phyloP scores from a whole-genome alignment of 768 basidiomycete species.

The Lanmaoa rubissima region DNA sequence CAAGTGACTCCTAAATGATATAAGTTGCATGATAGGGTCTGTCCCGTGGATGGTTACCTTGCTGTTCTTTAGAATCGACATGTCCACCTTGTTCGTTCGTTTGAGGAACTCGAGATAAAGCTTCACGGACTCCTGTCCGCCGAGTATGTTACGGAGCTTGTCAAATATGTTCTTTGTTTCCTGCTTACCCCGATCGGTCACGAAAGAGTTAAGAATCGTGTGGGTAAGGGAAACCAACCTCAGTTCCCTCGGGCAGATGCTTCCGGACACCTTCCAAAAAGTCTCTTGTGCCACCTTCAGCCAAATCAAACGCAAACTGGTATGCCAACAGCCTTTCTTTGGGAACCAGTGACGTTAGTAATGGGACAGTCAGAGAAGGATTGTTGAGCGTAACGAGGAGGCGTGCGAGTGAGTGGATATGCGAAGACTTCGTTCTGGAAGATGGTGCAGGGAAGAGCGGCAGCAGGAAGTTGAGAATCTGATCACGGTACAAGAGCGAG shows the following conservation, averaged over 20 bases:
- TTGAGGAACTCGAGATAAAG: conserved; percentile 94
- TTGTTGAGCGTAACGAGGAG: conserved; percentile 87
- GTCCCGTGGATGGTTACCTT: conserved; percentile 52
- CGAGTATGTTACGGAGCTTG: conserved; percentile 78
- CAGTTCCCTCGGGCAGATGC: conserved; percentile 65
- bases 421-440: conserved; percentile 67
- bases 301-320: conserved; percentile 94
- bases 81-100: conserved; percentile 90
- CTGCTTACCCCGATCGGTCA: conserved; percentile 35
- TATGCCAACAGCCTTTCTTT: conserved; percentile 79
- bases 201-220: background rate
- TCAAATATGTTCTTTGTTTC: conserved; percentile 62
- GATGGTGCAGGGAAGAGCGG: conserved; percentile 82
- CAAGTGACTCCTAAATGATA: conserved; percentile 70
- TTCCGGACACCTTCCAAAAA: conserved; percentile 77
- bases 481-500: conserved; percentile 79
- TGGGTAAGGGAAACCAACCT: conserved; percentile 40
- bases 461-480: conserved; percentile 74
- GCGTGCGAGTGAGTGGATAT: conserved; percentile 80
- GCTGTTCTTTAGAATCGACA: conserved; percentile 87
- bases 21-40: conserved; percentile 1
- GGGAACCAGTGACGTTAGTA: conserved; percentile 69
- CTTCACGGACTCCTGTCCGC: conserved; percentile 89
- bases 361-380: conserved; percentile 70
- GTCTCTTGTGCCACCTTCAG: conserved; percentile 91